phyloP scores from a whole-genome alignment of 495 filamentous ascomycete species.

The Hyaloscypha finlandica region DNA sequence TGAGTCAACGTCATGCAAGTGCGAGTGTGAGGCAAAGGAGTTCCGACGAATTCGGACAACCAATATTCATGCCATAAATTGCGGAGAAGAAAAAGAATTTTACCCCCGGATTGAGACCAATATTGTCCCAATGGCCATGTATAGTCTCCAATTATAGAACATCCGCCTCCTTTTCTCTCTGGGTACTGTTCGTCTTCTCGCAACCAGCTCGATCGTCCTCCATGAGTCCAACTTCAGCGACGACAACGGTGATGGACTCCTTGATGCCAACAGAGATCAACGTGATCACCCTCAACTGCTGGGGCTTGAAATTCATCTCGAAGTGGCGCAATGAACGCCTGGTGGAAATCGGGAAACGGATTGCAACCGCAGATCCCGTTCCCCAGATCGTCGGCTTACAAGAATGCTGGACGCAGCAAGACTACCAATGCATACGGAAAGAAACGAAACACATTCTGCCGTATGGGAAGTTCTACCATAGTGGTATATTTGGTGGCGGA shows the following conservation, averaged over 20 bases:
- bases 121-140: conserved; percentile 17
- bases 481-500: conserved; percentile 85
- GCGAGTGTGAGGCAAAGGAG: neutral
- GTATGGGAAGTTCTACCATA: conserved; percentile 91
- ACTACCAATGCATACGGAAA: conserved; percentile 79
- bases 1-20: neutral
- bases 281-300: conserved; percentile 89
- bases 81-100: neutral
- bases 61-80: neutral
- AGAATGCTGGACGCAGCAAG: conserved; percentile 92
- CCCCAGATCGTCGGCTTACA: conserved; percentile 92
- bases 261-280: conserved; percentile 59
- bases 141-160: conserved; percentile 18
- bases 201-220: neutral
- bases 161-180: conserved; percentile 2
- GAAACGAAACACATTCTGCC: conserved; percentile 79
- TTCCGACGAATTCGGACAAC: conserved; percentile 13
- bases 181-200: neutral
- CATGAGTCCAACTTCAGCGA: neutral
- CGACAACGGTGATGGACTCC: conserved; percentile 10
- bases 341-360: conserved; percentile 75
- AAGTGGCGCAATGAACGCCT: conserved; percentile 79
- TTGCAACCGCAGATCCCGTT: conserved; percentile 63
- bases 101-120: neutral
- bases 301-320: conserved; percentile 90